Evolutionary conservation across 116 monocot species (phyloP), one percentile per base, ranked within the genome.

Genomic region (Phalaenopsis hybrid): DNA sequence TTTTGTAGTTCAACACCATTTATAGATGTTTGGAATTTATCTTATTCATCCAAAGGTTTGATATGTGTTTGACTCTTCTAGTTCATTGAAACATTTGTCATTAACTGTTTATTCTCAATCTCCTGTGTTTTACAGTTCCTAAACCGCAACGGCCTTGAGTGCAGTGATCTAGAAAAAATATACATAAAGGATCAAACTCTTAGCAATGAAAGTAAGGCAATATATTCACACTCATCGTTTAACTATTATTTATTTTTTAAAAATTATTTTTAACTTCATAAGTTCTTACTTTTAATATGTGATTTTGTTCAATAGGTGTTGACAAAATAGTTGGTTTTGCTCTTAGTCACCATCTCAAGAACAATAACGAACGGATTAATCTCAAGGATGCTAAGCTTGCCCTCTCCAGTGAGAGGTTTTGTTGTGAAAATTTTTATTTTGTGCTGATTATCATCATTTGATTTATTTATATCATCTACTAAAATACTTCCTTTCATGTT

Each of bases 271-370:
- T 41, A 46, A 74, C n/a, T 69, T 41, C 17, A 72, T 44, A n/a
- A 20, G 17, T 75, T 75, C 0, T 1, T 55, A 78, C 78, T 57
- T 77, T 50, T 51, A 13, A 25, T 37, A 37, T 31, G 15, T 16
- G 57, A 57, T 78, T 72, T 77, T 82, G 9, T 78, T 79, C 50
- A 25, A 57, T 79, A 99, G 99, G 88, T 87, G 90, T 99, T 70
- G 99, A 99, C 83, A 99, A 92, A 85, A 92, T 95, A 69, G 94
- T 95, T 85, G 99, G 99, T 83, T 99, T 93, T 86, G 91, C 99
- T 82, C 78, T 99, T 43, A 94, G 94, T 86, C 83, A 95, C 85
- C 92, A 95, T 80, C 83, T 95, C 61, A 91, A 88, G 84, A 76
- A 86, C 65, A 84, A 85, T 33, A 89, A 50, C 80, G 21, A 15